Base-by-base conservation (phyloP, 2,329 filamentous ascomycete species). In the Magnaporthiopsis rhizophila region DNA sequence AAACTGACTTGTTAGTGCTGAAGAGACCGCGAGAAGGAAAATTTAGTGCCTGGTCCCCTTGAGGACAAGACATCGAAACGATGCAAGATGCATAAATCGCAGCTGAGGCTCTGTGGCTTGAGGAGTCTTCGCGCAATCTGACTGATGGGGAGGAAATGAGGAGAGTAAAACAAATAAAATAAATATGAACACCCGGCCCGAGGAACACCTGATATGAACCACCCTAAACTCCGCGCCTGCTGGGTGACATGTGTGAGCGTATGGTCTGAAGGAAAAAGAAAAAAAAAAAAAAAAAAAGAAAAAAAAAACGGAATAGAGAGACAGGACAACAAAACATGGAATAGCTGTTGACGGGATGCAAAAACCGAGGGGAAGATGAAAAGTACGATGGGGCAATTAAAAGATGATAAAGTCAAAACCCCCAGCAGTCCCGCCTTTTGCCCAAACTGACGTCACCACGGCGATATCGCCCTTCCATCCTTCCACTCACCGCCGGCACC, bases 381-480 rank as follows among this genome's bases (percentile, higher is more conserved):
- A 57, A 5, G 28, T 32, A 26, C 57, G 9, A 18, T 0, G 26
- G 6, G 26, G 15, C 38, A 8, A 45, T n/a, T 21, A 28, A 45
- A 61, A 21, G 18, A 9, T n/a, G n/a, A 61, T 24, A 26, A 26
- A 26, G 4, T n/a, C 36, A 11, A 21, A 53, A n/a, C n/a, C 6
- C 45, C 45, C 45, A n/a, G 45, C 45, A 53, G 45, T 50, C 45
- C 45, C 45, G 5, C 15, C 21, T 50, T 50, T 50, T 50, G 21
- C 45, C 15, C 15, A n/a, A n/a, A n/a, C n/a, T 9, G 6, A 9
- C 36, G 36, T 38, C 36, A 53, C 45, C 45, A 53, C 18, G 45
- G 45, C 45, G 45, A 53, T 53, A 53, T 38, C n/a, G 38, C n/a
- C 60, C 32, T 26, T n/a, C 60, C 32, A 26, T 61, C 30, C 59